These are phyloP conservation scores for Tylopilus plumbeoviolaceoides DNA, from an alignment of 768 basidiomycete species.

Conservation along the genomic window DNA sequence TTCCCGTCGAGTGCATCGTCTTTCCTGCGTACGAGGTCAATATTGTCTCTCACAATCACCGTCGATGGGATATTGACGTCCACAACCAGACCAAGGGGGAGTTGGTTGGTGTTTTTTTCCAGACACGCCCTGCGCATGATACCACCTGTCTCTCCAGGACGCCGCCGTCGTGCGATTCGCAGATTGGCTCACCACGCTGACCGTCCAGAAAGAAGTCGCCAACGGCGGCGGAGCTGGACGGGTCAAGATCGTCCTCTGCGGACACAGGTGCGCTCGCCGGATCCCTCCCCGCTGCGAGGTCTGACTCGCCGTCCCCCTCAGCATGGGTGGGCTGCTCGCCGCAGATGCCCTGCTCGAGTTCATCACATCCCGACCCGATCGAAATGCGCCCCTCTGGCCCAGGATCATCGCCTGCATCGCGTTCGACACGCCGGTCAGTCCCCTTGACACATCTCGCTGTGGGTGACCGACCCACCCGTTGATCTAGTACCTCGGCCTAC, in stretches of 20 bases:
- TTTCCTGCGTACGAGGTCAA: slow-evolving; percentile 87
- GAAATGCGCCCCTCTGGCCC: slow-evolving; percentile 75
- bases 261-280: slow-evolving; percentile 61
- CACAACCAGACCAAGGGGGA: slow-evolving; percentile 80
- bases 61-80: slow-evolving; percentile 10
- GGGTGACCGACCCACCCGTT: neutral
- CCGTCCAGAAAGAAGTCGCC: slow-evolving; percentile 79
- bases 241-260: slow-evolving; percentile 81
- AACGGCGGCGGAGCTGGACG: slow-evolving; percentile 69
- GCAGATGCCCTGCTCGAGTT: slow-evolving; percentile 82
- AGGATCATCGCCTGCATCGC: slow-evolving; percentile 80
- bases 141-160: slow-evolving; percentile 40
- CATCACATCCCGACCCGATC: slow-evolving; percentile 59
- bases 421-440: slow-evolving; percentile 84
- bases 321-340: slow-evolving; percentile 90
- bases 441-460: neutral
- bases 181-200: slow-evolving; percentile 89
- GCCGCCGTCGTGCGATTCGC: slow-evolving; percentile 82
- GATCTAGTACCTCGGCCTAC: slow-evolving; percentile 77
- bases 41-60: slow-evolving; percentile 5
- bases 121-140: neutral
- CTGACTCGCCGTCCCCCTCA: slow-evolving; percentile 26
- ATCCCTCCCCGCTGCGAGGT: too few species aligned
- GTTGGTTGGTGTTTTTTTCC: slow-evolving; percentile 49
- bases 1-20: slow-evolving; percentile 65